Base-by-base conservation (phyloP, 345 rosid genomes). In the Acer negundo region DNA sequence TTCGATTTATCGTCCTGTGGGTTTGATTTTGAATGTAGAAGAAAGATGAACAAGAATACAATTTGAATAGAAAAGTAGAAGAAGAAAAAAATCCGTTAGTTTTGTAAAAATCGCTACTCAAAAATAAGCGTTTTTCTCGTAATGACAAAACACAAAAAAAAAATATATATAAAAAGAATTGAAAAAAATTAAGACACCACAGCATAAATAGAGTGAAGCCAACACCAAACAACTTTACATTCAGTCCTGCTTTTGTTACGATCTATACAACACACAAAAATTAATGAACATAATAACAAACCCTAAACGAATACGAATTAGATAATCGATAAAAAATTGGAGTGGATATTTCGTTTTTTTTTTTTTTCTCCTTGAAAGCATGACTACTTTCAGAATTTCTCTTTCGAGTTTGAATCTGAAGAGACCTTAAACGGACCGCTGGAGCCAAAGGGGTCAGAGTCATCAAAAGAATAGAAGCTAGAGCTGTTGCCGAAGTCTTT, bases 351-450 rank as follows among this genome's bases (percentile, higher is more conserved):
- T 42, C 46, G 2, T 42, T 4, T 42, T 42, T 10, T 2, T 6
- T 44, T 10, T 5, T 28, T 28, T 28, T 28, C 17, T 23, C 7
- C 8, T n/a, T n/a, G 26, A 22, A n/a, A 19, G 23, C 53, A 22
- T 82, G 55, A 58, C 72, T 89, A 66, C 72, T 84, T 67, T 89
- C 93, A 28, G 90, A 87, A 80, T 78, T 79, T 82, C 80, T 92
- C 89, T 84, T 91, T 13, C 90, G 89, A 75, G 90, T 84, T 58
- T 80, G 87, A 76, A 31, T 86, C 92, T 0, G 91, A 82, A 42
- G 97, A 89, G 81, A 93, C 99, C 85, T 92, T 95, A 75, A 95
- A 95, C 8, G 98, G 96, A 64, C 91, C 97, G 10, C 91, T 82
- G 67, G 97, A 87, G 69, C 98, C 97, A n/a, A 96, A 96, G 8